These are phyloP conservation scores for Petasospora fabianii DNA, from an alignment of 1,139 yeast genomes.

Conservation along the genomic window DNA sequence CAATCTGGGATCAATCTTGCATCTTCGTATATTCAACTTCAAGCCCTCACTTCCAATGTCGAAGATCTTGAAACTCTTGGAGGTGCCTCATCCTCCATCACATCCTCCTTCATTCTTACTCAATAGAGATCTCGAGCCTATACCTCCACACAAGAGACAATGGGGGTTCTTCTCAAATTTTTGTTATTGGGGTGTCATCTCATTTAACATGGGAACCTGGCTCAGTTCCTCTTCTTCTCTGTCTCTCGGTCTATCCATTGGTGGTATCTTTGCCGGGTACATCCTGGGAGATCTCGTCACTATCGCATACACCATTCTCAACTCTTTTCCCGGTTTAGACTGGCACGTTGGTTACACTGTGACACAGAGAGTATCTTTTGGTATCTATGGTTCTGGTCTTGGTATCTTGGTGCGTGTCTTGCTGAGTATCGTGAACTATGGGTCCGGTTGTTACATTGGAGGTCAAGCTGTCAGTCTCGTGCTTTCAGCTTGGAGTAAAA, in stretches of 20 bases:
- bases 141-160: constrained; percentile 31
- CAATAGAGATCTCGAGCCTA: constrained; percentile 33
- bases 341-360: constrained; percentile 30
- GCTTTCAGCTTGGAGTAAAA: constrained; percentile 20
- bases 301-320: constrained; percentile 35
- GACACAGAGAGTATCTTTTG: constrained; percentile 29
- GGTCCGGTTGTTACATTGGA: constrained; percentile 32
- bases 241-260: constrained; percentile 37
- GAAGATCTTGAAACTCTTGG: background rate
- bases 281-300: constrained; percentile 42
- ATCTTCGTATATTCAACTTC: too few relatives aligned
- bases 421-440: constrained; percentile 33
- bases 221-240: constrained; percentile 39
- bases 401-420: constrained; percentile 34
- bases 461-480: constrained; percentile 29
- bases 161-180: constrained; percentile 42
- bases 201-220: constrained; percentile 40
- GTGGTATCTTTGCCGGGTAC: constrained; percentile 38
- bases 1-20: too few relatives aligned
- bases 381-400: constrained; percentile 31
- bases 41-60: background rate
- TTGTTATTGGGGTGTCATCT: constrained; percentile 40
- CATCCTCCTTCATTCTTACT: constrained; percentile 5
- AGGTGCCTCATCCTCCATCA: constrained; percentile 4
- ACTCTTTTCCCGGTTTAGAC: constrained; percentile 40